These are phyloP conservation scores for Albugo laibachii DNA, from an alignment of 352 stramenopile genomes.

Conservation along the genomic window DNA sequence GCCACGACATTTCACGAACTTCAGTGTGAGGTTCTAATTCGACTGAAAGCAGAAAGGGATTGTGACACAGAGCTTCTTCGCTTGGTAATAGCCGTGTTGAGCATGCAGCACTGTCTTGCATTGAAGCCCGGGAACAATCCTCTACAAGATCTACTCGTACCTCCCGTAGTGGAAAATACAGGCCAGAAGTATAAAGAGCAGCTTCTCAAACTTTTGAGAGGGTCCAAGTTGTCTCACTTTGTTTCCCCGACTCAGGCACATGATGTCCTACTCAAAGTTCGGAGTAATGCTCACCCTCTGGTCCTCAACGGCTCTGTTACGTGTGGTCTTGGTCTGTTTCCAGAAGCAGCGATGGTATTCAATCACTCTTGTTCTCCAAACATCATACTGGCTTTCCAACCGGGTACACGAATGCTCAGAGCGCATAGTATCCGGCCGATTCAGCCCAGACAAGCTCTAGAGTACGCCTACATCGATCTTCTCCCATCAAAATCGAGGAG, in stretches of 20 bases:
- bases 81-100: constrained; percentile 26
- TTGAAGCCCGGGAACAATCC: too few species aligned
- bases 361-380: constrained; percentile 53
- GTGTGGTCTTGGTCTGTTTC: constrained; percentile 34
- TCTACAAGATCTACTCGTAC: constrained; percentile 14
- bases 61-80: constrained; percentile 23
- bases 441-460: constrained; percentile 10
- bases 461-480: constrained; percentile 41
- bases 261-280: constrained; percentile 9
- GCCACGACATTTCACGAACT: constrained; percentile 18
- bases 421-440: constrained; percentile 26
- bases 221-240: background rate
- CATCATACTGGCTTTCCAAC: constrained; percentile 27
- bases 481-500: constrained; percentile 15
- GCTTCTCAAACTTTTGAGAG: background rate
- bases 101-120: constrained; percentile 16
- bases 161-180: constrained; percentile 8
- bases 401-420: constrained; percentile 17
- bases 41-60: background rate
- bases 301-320: constrained; percentile 17
- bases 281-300: constrained; percentile 35
- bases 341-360: constrained; percentile 38
- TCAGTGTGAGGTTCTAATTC: constrained; percentile 18
- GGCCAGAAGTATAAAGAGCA: constrained; percentile 1
- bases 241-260: background rate